These are phyloP conservation scores for Fusarium sp. DNA, from an alignment of 2,329 filamentous ascomycete species.

Conservation along the genomic window DNA sequence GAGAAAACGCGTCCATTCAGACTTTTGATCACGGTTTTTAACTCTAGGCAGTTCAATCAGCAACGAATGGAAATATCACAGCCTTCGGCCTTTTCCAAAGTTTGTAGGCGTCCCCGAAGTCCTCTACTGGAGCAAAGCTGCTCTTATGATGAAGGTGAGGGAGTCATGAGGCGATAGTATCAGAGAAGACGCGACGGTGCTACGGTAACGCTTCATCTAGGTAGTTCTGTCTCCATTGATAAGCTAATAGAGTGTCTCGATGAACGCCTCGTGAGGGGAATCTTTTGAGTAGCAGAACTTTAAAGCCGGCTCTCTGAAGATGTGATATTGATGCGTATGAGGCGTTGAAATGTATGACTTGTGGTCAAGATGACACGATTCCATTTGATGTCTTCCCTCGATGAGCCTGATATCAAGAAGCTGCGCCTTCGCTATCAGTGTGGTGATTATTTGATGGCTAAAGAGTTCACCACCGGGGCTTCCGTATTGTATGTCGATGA, in stretches of 20 bases:
- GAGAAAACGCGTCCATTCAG: too few relatives aligned
- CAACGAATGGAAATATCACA: not conserved
- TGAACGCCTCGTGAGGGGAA: constrained; percentile 18
- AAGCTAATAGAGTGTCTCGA: not conserved
- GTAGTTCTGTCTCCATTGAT: not conserved
- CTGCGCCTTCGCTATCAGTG: too few relatives aligned
- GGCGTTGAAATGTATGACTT: not conserved
- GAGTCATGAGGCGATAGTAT: not conserved
- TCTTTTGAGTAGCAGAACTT: not conserved
- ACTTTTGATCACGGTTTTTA: too few relatives aligned
- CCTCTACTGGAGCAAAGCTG: constrained; percentile 4
- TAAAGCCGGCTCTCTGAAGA: not conserved
- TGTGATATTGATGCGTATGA: not conserved
- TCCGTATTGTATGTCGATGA: not conserved
- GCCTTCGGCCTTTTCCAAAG: not conserved
- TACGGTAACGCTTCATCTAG: not conserved
- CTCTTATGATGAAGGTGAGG: not conserved
- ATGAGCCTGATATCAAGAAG: not conserved
- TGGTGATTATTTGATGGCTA: not conserved
- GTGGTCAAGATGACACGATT: not conserved
- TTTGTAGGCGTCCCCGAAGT: not conserved
- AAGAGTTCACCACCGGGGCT: not conserved
- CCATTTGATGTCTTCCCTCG: not conserved
- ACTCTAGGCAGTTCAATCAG: not conserved
- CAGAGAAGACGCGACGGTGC: not conserved